Evolutionary conservation across 2,329 filamentous ascomycete genomes (phyloP).

Genomic region (Fusarium staphyleae): DNA sequence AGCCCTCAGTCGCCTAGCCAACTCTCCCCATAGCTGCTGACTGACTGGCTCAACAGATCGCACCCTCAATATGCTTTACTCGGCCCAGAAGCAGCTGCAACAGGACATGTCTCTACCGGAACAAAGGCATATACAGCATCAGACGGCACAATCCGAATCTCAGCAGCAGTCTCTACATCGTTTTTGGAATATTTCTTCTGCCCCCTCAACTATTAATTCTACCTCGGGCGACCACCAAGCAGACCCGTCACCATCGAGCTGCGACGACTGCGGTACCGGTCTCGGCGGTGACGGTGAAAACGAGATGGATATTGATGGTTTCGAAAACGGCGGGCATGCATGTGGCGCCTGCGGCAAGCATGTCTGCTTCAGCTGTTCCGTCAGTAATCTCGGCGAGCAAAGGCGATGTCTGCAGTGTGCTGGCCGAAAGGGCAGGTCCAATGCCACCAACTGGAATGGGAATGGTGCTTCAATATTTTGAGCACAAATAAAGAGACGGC

Average conservation of each 20-base stretch:
- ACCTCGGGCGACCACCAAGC: constrained; percentile 30
- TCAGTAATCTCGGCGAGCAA: constrained; percentile 63
- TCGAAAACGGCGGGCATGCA: constrained; percentile 39
- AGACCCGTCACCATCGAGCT: constrained; percentile 46
- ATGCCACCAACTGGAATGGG: constrained; percentile 29
- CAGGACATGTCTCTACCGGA: not conserved
- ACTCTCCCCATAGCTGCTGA: constrained; percentile 7
- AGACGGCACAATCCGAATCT: constrained; percentile 13
- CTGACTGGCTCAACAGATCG: constrained; percentile 52
- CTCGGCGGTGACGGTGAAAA: constrained; percentile 38
- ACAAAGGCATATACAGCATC: constrained; percentile 13
- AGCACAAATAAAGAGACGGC: not conserved
- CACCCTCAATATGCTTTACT: constrained; percentile 65
- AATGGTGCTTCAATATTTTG: constrained; percentile 36
- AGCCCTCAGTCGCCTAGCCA: constrained; percentile 37
- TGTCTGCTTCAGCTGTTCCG: constrained; percentile 66
- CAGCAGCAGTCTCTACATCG: constrained; percentile 63
- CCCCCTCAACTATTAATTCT: constrained; percentile 41
- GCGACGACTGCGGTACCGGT: constrained; percentile 61
- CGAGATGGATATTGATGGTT: constrained; percentile 51
- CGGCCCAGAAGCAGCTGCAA: constrained; percentile 55
- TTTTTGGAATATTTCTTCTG: constrained; percentile 64
- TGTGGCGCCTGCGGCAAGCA: constrained; percentile 62
- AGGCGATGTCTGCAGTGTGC: constrained; percentile 62
- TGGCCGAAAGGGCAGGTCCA: constrained; percentile 43